A percentile compares a stretch with the other conserved stretches of the same genome.
Conservation (phyloP, 225 moss, liverwort and hornwort species). For the Antitrichia curtipendula region DNA sequence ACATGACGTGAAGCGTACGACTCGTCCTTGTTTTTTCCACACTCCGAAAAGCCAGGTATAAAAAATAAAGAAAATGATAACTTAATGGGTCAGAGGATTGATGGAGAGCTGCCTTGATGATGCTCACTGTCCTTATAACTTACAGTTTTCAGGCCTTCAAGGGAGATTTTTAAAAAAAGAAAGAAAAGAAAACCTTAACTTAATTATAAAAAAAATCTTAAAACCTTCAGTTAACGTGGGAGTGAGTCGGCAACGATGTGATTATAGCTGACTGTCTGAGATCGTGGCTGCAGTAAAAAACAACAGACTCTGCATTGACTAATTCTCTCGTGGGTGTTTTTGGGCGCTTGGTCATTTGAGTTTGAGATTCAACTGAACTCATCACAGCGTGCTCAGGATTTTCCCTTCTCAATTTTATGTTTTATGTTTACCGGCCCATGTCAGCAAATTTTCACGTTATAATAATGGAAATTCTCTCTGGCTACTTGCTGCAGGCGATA, state of each 20-base stretch:
- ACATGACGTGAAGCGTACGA: neutral
- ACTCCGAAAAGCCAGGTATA: neutral
- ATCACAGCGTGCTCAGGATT: neutral
- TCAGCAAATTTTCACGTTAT: no score
- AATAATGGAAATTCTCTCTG: neutral
- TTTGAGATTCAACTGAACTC: neutral
- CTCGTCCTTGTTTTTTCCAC: neutral
- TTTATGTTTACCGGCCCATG: neutral
- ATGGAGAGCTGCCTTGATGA: neutral
- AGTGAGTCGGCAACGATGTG: neutral
- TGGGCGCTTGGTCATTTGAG: neutral
- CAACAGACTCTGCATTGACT: neutral
- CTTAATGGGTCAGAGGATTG: neutral
- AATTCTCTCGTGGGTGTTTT: neutral
- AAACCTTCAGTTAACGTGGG: neutral
- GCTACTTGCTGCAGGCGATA: neutral
- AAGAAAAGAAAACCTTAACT: no score
- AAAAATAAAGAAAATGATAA: neutral
- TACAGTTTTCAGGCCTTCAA: neutral
- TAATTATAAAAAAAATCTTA: neutral
- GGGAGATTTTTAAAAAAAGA: no score
- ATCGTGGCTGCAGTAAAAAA: neutral
- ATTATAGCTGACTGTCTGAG: neutral
- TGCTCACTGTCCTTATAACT: neutral
- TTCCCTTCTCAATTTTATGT: neutral